Evolutionary conservation across 345 rosid species (phyloP).

Genomic region (Acer campestre): DNA sequence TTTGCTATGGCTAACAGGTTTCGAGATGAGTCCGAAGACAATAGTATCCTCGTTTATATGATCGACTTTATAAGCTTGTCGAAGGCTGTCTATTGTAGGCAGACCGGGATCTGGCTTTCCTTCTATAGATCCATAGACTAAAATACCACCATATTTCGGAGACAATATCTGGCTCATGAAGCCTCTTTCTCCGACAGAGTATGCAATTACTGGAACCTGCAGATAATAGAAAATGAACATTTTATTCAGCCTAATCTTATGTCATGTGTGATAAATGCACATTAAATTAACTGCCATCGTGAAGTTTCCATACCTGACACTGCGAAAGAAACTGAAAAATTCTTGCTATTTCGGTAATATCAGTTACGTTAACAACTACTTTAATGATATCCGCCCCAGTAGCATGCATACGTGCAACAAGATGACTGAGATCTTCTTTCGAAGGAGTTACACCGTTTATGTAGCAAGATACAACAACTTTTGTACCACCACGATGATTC

Average conservation of each 20-base stretch:
- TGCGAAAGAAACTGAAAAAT: slow-evolving; percentile 43
- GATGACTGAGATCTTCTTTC: slow-evolving; percentile 38
- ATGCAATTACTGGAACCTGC: slow-evolving; percentile 55
- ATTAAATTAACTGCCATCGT: background rate
- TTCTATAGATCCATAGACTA: slow-evolving; percentile 55
- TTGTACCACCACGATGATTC: slow-evolving; percentile 25
- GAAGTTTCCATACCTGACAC: slow-evolving; percentile 35
- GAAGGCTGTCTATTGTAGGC: slow-evolving; percentile 46
- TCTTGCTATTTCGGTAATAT: slow-evolving; percentile 51
- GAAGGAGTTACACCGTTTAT: slow-evolving; percentile 41
- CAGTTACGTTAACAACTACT: slow-evolving; percentile 39
- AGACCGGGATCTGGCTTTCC: slow-evolving; percentile 46
- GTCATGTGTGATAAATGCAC: background rate
- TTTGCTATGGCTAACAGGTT: slow-evolving; percentile 69
- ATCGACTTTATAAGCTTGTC: slow-evolving; percentile 38
- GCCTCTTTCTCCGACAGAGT: slow-evolving; percentile 60
- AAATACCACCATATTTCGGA: slow-evolving; percentile 50
- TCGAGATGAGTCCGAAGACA: slow-evolving; percentile 61
- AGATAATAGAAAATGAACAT: slow-evolving; percentile 1
- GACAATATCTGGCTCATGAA: slow-evolving; percentile 58
- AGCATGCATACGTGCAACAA: slow-evolving; percentile 41
- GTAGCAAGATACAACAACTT: slow-evolving; percentile 49
- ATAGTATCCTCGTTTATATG: slow-evolving; percentile 40
- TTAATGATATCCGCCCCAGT: slow-evolving; percentile 52
- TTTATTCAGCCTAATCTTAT: background rate